Base-by-base conservation (phyloP, 2,329 filamentous ascomycete species). In the Fusarium sp. region DNA sequence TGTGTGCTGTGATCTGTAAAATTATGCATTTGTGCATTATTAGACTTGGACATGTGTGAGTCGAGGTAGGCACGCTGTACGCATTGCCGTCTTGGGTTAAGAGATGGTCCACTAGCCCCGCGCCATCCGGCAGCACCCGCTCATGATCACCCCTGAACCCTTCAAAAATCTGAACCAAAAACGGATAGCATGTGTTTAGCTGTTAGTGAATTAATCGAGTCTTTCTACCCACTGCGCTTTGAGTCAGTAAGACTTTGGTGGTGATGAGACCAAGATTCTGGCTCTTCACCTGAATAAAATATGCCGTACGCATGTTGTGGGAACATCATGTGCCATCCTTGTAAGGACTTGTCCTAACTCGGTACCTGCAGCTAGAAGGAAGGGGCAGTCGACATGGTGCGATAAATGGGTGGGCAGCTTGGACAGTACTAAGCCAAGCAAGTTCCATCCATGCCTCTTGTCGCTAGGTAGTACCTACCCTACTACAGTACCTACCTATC, bases 41-140 rank as follows among this genome's bases (percentile, higher is more conserved):
- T 43, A 49, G 49, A 58, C 25, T 40, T 48, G 40, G 46, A 45
- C 21, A 25, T 50, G 28, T 46, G 47, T 41, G 41, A 23, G 56
- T 51, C 46, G 32, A 42, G 30, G 55, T 49, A 45, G 61, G 46
- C 50, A 59, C 45, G 50, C 57, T 18, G 50, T 45, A 21, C 21
- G 21, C 28, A 41, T 59, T 50, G 55, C 50, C 63, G 23, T 37
- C 46, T 65, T 54, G 54, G 53, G 67, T 71, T 61, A 56, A 67
- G 32, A 43, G 55, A 53, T 20, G 37, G 63, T 37, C 64, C 63
- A 63, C 65, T 71, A 71, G 69, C 65, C 69, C 68, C 69, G 69
- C 69, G 68, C 69, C 59, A 66, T 72, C 69, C 69, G 69, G 69
- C 69, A 71, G 69, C 68, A 72, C 68, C 69, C 69, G 68, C 61